These are phyloP conservation scores for Phalaenopsis equestris DNA, from an alignment of 106 monocot species.

Conservation along the genomic window DNA sequence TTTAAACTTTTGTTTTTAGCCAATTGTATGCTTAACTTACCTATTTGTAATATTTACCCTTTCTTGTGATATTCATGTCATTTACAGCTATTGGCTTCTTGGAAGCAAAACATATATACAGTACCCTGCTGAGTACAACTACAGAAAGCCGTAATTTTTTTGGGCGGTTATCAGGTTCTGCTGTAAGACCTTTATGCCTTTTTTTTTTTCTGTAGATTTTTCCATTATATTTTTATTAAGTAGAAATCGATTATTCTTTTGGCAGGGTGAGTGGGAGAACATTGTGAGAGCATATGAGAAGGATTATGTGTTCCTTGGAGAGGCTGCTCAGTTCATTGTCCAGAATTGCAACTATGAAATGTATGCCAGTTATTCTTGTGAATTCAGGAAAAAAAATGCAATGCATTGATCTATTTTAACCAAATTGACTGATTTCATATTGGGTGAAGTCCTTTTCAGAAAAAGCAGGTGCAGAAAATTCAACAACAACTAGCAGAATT, in stretches of 20 bases:
- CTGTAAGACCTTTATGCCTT: conserved; percentile 41
- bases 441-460: conserved; percentile 79
- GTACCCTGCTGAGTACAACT: conserved; percentile 56
- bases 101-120: conserved; percentile 73
- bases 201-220: conserved; percentile 1
- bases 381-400: not conserved
- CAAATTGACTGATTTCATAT: conserved; percentile 15
- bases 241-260: conserved; percentile 4
- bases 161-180: conserved; percentile 89
- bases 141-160: conserved; percentile 88
- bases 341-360: conserved; percentile 99
- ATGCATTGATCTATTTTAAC: not conserved
- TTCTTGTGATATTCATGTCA: not conserved
- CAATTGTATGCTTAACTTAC: not conserved
- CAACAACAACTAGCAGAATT: conserved; percentile 94
- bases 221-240: conserved; percentile 1
- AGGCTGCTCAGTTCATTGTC: conserved; percentile 86
- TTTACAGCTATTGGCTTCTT: conserved; percentile 61
- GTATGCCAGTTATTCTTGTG: conserved; percentile 30
- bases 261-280: conserved; percentile 90
- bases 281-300: conserved; percentile 82
- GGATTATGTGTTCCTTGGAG: conserved; percentile 92
- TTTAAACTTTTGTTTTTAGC: no score
- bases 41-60: not conserved
- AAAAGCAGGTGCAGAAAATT: conserved; percentile 83